Evolutionary conservation across 164 flowering plant species (phyloP).

Genomic region (Santalum album): DNA sequence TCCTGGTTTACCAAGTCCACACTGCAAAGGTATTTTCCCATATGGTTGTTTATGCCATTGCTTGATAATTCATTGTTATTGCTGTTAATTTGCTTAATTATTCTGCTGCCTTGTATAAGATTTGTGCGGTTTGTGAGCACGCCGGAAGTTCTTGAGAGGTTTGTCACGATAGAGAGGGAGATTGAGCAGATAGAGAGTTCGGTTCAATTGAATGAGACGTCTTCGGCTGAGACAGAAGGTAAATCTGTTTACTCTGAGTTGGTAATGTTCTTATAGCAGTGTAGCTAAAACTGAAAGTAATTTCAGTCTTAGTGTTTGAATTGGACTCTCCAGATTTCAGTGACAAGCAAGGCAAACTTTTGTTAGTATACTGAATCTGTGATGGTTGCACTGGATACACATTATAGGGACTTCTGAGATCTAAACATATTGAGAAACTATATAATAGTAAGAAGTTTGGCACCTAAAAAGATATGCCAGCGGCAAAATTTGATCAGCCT

Average conservation of each 20-base stretch:
- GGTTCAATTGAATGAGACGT: conserved; percentile 43
- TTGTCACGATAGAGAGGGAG: conserved; percentile 72
- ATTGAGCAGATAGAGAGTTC: conserved; percentile 70
- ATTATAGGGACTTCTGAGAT: no score
- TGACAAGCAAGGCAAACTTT: no score
- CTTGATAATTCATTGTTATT: not conserved
- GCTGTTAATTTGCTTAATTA: not conserved
- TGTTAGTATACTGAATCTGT: no score
- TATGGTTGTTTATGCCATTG: not conserved
- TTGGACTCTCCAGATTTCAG: not conserved
- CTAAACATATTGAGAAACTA: no score
- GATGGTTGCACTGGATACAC: no score
- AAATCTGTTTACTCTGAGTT: no score
- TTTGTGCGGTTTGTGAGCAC: conserved; percentile 83
- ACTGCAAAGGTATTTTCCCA: conserved; percentile 65
- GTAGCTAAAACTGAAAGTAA: no score
- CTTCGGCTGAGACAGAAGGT: conserved; percentile 39
- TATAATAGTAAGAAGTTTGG: no score
- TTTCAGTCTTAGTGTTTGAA: not conserved
- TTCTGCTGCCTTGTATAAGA: conserved; percentile 25
- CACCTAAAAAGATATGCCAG: no score
- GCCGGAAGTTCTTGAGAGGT: conserved; percentile 87
- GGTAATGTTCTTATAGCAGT: no score
- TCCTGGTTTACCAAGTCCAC: conserved; percentile 84
- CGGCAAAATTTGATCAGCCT: no score